A percentile compares a stretch with the other conserved stretches of the same genome.
phyloP scores from a whole-genome alignment of 2,329 filamentous ascomycete species.

The Myriosclerotinia duriaeana region DNA sequence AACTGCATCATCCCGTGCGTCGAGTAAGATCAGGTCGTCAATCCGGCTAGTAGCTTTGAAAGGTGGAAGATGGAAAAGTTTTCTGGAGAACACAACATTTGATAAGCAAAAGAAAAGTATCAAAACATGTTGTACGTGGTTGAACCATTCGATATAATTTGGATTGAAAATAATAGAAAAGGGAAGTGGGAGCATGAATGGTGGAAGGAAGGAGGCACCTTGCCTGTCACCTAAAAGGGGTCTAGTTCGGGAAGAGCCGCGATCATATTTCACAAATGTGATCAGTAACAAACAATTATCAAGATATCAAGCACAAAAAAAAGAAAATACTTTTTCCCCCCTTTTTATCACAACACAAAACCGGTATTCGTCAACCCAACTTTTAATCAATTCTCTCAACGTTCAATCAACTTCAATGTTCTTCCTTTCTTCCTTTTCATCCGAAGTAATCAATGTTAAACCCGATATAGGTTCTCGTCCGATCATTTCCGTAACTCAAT shows the following conservation, averaged over 20 bases:
- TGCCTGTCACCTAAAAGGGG: neutral
- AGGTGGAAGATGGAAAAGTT: constrained; percentile 7
- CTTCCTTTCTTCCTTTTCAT: constrained; percentile 16
- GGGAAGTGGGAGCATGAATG: neutral
- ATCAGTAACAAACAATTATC: constrained; percentile 12
- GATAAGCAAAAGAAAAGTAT: constrained; percentile 14
- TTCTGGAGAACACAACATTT: constrained; percentile 18
- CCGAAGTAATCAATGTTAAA: constrained; percentile 7
- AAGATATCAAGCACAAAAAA: neutral
- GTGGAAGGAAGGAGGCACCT: neutral
- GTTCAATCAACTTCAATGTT: no score
- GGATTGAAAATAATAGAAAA: neutral
- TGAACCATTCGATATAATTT: neutral
- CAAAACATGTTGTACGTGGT: neutral
- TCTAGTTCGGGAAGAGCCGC: constrained; percentile 4
- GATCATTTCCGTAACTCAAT: constrained; percentile 16
- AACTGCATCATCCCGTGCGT: constrained; percentile 19
- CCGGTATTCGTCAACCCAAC: neutral
- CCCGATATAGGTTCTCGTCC: constrained; percentile 17
- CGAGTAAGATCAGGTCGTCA: constrained; percentile 17
- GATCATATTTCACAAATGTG: constrained; percentile 19
- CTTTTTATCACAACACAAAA: neutral
- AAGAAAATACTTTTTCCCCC: neutral
- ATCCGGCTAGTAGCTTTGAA: constrained; percentile 22
- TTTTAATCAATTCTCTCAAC: neutral